Percentiles rank a stretch among this genome's conserved stretches.
These are phyloP conservation scores for Trifolium dubium DNA, from an alignment of 306 rosid genomes.

Conservation along the genomic window DNA sequence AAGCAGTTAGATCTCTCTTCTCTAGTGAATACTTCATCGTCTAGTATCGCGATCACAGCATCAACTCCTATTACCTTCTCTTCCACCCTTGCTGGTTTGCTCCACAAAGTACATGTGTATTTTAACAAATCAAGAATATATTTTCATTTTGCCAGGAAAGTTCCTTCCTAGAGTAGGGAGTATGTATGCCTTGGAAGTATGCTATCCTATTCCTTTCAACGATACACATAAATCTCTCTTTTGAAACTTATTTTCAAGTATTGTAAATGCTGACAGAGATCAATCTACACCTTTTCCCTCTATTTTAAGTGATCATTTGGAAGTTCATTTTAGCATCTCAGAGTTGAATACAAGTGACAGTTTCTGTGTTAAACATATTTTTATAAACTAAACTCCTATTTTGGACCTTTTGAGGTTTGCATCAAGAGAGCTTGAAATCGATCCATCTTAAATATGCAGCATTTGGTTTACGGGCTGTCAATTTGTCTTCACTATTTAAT, in stretches of 20 bases:
- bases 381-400: background rate
- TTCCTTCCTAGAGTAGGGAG: background rate
- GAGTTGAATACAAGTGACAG: constrained; percentile 6
- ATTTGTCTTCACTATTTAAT: background rate
- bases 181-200: background rate
- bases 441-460: background rate
- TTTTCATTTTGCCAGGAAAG: background rate
- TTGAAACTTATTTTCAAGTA: background rate
- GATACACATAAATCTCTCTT: background rate
- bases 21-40: background rate
- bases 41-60: background rate
- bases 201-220: constrained; percentile 6
- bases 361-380: background rate
- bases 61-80: constrained; percentile 1
- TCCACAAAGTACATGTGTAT: background rate
- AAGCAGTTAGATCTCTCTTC: background rate
- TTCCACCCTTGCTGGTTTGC: background rate
- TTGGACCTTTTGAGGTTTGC: constrained; percentile 20
- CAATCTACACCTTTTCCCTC: background rate
- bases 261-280: background rate
- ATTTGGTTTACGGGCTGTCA: constrained; percentile 9
- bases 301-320: constrained; percentile 2
- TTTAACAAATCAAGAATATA: background rate
- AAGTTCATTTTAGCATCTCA: background rate
- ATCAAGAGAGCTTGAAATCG: constrained; percentile 4